phyloP scores from a whole-genome alignment of 805 yeast species.

The Wickerhamiella vanderwaltii region DNA sequence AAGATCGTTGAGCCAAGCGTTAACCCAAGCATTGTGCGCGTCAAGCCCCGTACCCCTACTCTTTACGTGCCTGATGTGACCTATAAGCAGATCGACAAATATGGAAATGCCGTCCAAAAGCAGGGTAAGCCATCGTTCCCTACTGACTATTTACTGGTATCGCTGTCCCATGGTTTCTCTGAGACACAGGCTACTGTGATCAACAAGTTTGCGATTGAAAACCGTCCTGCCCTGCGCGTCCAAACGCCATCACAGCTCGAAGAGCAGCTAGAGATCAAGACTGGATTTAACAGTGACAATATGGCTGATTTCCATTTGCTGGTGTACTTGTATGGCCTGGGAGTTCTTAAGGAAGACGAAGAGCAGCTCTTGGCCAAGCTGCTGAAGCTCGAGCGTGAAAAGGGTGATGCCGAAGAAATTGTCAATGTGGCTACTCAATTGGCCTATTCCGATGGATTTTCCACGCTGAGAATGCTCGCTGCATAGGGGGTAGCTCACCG shows the following conservation, averaged over 20 bases:
- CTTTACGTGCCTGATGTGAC: constrained; percentile 93
- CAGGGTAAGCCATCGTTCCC: constrained; percentile 90
- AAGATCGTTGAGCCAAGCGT: constrained; percentile 79
- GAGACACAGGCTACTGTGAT: constrained; percentile 30
- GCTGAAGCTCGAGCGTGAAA: constrained; percentile 5
- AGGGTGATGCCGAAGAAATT: constrained; percentile 26
- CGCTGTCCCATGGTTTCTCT: constrained; percentile 90
- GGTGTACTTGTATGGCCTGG: constrained; percentile 42
- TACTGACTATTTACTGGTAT: constrained; percentile 75
- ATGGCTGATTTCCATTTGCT: constrained; percentile 70
- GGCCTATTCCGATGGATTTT: constrained; percentile 17
- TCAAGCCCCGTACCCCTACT: constrained; percentile 56
- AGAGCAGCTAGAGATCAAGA: constrained; percentile 34
- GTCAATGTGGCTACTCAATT: constrained; percentile 15
- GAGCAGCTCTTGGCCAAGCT: constrained; percentile 34
- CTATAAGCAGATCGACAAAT: constrained; percentile 75
- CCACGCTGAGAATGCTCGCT: constrained; percentile 15
- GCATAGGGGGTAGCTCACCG: no score
- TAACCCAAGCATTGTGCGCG: constrained; percentile 75
- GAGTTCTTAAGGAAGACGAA: constrained; percentile 48
- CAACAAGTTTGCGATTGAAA: constrained; percentile 56
- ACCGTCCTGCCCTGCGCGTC: constrained; percentile 61
- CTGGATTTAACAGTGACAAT: constrained; percentile 15
- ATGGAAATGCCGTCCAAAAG: constrained; percentile 72
- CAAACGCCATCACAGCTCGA: constrained; percentile 52